These are phyloP conservation scores for Penicillium silybi DNA, from an alignment of 495 filamentous ascomycete species.

Conservation along the genomic window DNA sequence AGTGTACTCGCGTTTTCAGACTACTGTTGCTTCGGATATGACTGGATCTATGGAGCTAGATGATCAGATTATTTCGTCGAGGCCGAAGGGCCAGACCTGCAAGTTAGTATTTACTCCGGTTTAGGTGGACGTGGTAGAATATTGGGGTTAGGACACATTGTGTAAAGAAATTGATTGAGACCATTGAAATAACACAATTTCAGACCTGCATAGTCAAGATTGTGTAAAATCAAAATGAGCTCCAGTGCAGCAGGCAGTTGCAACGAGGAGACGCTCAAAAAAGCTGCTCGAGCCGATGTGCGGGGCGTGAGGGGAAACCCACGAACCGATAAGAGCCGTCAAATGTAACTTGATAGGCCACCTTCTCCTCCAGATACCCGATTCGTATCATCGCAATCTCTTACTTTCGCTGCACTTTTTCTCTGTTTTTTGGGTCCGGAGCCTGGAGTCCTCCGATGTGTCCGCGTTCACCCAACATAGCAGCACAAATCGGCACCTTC, in stretches of 20 bases:
- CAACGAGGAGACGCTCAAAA: neutral
- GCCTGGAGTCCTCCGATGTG: neutral
- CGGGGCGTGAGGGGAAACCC: constrained; percentile 21
- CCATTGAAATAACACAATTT: neutral
- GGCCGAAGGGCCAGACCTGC: constrained; percentile 53
- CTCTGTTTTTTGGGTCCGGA: neutral
- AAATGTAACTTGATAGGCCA: neutral
- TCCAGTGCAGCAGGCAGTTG: neutral
- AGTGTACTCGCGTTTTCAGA: constrained; percentile 55
- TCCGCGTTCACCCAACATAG: neutral
- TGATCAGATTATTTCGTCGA: constrained; percentile 58
- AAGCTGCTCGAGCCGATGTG: constrained; percentile 12
- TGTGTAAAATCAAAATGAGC: neutral
- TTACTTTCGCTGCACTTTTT: neutral
- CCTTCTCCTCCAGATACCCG: constrained; percentile 16
- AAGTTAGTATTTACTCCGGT: constrained; percentile 39
- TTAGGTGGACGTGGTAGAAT: constrained; percentile 1
- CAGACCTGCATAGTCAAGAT: neutral
- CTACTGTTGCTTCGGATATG: constrained; percentile 51
- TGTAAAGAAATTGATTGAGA: neutral
- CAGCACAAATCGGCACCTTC: neutral
- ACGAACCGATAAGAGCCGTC: constrained; percentile 7
- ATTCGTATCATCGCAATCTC: constrained; percentile 1
- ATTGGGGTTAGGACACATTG: neutral
- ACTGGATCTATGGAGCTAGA: constrained; percentile 47